Percentiles rank a stretch among this genome's conserved stretches.
phyloP scores from a whole-genome alignment of 192 early-diverging fungal species.

The Chytriomyces confervae region DNA sequence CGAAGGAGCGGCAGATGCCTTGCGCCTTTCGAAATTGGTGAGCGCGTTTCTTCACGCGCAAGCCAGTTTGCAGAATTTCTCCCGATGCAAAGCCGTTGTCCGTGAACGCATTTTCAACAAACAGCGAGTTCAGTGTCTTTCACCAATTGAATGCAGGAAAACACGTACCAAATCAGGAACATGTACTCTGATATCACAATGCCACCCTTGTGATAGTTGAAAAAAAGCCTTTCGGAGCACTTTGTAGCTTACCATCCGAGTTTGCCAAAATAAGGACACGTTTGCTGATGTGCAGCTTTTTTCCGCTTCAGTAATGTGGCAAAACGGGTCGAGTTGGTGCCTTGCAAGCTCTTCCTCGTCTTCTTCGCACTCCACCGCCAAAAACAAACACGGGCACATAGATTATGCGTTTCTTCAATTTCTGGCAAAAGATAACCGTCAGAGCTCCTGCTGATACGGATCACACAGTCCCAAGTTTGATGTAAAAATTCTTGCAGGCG shows the following conservation, averaged over 20 bases:
- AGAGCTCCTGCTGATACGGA: background rate
- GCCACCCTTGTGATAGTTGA: background rate
- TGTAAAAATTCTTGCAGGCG: slow-evolving; percentile 2
- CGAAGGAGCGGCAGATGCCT: background rate
- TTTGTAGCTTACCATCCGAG: background rate
- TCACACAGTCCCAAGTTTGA: background rate
- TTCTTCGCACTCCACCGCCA: slow-evolving; percentile 2
- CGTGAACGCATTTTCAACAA: slow-evolving; percentile 8
- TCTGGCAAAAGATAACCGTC: background rate
- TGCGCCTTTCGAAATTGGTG: background rate
- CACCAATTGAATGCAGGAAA: background rate
- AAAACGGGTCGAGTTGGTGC: background rate
- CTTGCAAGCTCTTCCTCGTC: background rate
- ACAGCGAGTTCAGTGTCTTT: background rate
- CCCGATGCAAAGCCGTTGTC: slow-evolving; percentile 14
- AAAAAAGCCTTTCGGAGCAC: background rate
- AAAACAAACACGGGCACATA: slow-evolving; percentile 30
- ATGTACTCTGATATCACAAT: slow-evolving; percentile 10
- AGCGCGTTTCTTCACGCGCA: slow-evolving; percentile 24
- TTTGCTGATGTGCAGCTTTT: background rate
- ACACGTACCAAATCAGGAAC: slow-evolving; percentile 18
- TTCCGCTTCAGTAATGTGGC: background rate
- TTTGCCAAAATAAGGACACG: slow-evolving; percentile 23
- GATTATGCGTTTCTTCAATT: background rate
- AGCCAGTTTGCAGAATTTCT: slow-evolving; percentile 21